phyloP scores from a whole-genome alignment of 2,329 filamentous ascomycete species.

The Aspergillus sp. region DNA sequence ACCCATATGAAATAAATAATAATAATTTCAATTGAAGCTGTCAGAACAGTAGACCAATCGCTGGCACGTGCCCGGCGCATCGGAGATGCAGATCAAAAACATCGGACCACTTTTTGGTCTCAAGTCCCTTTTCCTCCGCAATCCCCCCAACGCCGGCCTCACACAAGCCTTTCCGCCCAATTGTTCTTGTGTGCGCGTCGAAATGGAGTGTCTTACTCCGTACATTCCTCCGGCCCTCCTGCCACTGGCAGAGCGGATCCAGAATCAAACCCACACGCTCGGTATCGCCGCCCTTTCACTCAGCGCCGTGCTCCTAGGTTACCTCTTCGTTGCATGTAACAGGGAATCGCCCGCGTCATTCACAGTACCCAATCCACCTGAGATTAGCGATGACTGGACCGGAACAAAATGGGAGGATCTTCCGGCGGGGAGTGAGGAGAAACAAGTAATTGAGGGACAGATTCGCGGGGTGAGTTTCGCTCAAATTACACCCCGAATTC shows the following conservation, averaged over 20 bases:
- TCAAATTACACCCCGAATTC: not conserved
- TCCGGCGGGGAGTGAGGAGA: conserved; percentile 27
- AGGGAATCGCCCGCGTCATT: conserved; percentile 38
- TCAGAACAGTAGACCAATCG: not conserved
- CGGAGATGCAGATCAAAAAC: conserved; percentile 17
- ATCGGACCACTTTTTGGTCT: conserved; percentile 17
- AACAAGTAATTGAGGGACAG: conserved; percentile 38
- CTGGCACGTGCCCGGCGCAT: conserved; percentile 19
- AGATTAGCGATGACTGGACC: conserved; percentile 31
- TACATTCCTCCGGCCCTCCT: conserved; percentile 24
- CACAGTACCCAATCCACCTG: conserved; percentile 37
- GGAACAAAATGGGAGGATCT: conserved; percentile 39
- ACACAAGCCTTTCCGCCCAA: conserved; percentile 14
- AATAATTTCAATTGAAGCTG: not conserved
- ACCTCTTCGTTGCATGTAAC: conserved; percentile 28
- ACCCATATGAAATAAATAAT: not conserved
- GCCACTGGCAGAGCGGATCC: conserved; percentile 19
- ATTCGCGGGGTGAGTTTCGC: conserved; percentile 35
- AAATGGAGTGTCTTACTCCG: conserved; percentile 26
- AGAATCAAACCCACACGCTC: conserved; percentile 22
- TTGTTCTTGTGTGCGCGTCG: conserved; percentile 14
- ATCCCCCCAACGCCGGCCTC: not conserved
- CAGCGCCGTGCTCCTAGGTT: conserved; percentile 31
- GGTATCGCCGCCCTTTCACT: conserved; percentile 30
- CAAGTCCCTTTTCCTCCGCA: not conserved